Evolutionary conservation across 2,329 filamentous ascomycete genomes (phyloP), one percentile per base, ranked within the genome.

Genomic region (Aspergillus spinulosporus): DNA sequence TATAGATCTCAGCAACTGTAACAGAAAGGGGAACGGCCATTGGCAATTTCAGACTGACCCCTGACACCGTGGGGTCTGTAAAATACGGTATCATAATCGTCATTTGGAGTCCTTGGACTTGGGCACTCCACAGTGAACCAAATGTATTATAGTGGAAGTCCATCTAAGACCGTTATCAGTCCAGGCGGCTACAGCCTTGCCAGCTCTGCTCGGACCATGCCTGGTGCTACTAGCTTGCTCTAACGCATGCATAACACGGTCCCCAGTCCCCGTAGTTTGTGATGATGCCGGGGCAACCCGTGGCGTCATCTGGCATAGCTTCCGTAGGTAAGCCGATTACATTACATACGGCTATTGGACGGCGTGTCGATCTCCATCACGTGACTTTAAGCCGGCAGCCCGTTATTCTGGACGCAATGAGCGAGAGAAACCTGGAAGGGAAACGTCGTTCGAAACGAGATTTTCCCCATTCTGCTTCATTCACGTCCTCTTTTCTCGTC

Each of bases 301-400:
- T 57, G 54, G 47, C 49, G 49, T 57, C 49, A 57, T 53, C 21
- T 44, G 49, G 49, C 55, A 57, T 53, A 52, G 44, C 34, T 48
- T 49, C 31, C 4, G 14, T 26, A 14, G 12, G 49, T 49, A 49
- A 57, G 47, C 31, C 40, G n/a, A 6, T 53, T 57, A 57, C 55
- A 49, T 34, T 49, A 57, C 49, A 49, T 52, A 49, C 44, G 15
- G 49, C 45, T 52, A 57, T 50, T 57, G 49, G 54, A 43, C 48
- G 49, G 32, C 26, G 34, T 12, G 34, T 37, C 34, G 34, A 37
- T 37, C 34, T 8, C 34, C n/a, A 12, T 37, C 31, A 42, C 40
- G 12, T 40, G 32, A 45, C 5, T 11, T 12, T 12, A 8, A 37
- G 34, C 9, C 34, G n/a, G 34, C n/a, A 8, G 9, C 11, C 9